These are phyloP conservation scores for Sclerotinia sclerotiorum DNA, from an alignment of 2,329 filamentous ascomycete species.

Conservation along the genomic window DNA sequence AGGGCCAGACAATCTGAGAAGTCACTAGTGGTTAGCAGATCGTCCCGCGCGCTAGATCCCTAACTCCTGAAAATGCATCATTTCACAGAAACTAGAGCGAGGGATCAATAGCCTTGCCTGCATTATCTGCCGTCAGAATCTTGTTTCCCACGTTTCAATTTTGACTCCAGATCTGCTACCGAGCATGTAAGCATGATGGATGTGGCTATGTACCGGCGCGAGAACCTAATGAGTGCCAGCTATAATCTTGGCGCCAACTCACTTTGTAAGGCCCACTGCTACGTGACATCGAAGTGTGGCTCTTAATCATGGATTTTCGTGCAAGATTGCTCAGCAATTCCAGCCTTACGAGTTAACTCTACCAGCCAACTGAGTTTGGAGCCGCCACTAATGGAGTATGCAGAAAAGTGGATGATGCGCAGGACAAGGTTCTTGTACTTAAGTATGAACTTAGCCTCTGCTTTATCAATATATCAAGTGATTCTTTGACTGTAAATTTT, in stretches of 20 bases:
- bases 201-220: conserved; percentile 21
- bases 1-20: not conserved
- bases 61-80: not conserved
- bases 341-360: conserved; percentile 17
- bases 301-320: conserved; percentile 4
- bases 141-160: conserved; percentile 29
- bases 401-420: not conserved
- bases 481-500: not conserved
- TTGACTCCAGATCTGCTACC: conserved; percentile 28
- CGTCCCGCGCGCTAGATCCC: not conserved
- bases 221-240: conserved; percentile 9
- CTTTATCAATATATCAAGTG: conserved; percentile 1
- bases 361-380: not conserved
- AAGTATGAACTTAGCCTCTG: conserved; percentile 3
- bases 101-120: conserved; percentile 30
- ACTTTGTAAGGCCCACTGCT: not conserved
- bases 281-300: conserved; percentile 20
- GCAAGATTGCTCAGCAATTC: conserved; percentile 9
- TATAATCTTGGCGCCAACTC: conserved; percentile 12
- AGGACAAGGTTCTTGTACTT: conserved; percentile 6
- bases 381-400: not conserved
- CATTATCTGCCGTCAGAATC: conserved; percentile 27
- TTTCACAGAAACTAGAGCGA: conserved; percentile 19
- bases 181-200: conserved; percentile 25
- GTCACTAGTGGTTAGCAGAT: not conserved